Percentiles rank a stretch among this genome's conserved stretches.
Conservation (phyloP, 805 yeast species). For the Cephaloascus albidus region DNA sequence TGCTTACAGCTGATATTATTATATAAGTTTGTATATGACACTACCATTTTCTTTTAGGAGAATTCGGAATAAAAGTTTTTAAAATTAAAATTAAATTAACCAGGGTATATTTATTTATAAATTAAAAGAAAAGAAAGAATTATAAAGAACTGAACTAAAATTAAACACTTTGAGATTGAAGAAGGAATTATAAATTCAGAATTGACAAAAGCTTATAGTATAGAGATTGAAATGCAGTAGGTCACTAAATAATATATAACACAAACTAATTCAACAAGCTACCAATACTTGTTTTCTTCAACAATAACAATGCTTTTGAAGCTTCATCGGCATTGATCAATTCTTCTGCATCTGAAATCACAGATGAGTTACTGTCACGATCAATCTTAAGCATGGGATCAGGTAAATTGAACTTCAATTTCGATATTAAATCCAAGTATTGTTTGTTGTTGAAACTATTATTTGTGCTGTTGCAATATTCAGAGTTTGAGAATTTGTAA, state of each 20-base stretch:
- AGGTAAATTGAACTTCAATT: neutral
- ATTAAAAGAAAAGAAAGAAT: slow-evolving; percentile 87
- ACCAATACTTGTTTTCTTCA: neutral
- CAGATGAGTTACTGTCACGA: neutral
- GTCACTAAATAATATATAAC: too few species aligned
- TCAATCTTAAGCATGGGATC: neutral
- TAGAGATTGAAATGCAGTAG: too few species aligned
- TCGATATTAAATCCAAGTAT: neutral
- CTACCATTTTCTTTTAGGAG: too few species aligned
- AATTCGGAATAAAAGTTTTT: too few species aligned
- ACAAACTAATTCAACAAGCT: slow-evolving; percentile 1
- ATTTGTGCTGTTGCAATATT: too few species aligned
- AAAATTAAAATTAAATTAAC: too few species aligned
- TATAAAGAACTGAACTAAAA: slow-evolving; percentile 88
- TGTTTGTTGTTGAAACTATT: neutral
- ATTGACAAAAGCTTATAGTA: too few species aligned
- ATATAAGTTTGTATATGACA: too few species aligned
- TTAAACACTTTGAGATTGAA: slow-evolving; percentile 94
- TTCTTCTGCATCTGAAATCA: neutral
- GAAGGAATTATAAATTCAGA: too few species aligned
- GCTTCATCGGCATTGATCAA: neutral
- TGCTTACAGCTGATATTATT: too few species aligned
- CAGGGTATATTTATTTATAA: too few species aligned
- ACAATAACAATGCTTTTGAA: neutral
- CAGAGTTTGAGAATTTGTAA: neutral